Evolutionary conservation across 2,329 filamentous ascomycete species (phyloP).

Genomic region (Hypoxylon sp.): DNA sequence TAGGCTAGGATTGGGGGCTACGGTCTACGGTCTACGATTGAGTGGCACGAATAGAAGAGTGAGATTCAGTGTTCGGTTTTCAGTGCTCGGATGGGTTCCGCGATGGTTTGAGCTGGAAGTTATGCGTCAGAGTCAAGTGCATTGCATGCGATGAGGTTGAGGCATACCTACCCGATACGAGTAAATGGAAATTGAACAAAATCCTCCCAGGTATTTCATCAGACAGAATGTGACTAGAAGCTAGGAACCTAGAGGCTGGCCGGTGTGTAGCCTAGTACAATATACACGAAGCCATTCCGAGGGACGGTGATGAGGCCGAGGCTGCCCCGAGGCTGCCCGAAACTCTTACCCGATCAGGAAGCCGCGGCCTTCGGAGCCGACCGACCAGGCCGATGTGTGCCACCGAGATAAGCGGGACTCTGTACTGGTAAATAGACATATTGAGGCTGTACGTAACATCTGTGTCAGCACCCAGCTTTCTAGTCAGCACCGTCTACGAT

Average conservation of each 20-base stretch:
- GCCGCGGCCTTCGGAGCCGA: neutral
- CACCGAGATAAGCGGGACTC: conserved; percentile 7
- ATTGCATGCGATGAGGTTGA: neutral
- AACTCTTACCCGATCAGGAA: conserved; percentile 20
- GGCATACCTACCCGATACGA: neutral
- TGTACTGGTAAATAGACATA: neutral
- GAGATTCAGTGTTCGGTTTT: neutral
- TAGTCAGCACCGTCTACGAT: neutral
- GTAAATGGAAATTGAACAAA: neutral
- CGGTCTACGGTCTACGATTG: neutral
- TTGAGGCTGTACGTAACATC: neutral
- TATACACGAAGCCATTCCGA: neutral
- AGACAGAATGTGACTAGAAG: no score
- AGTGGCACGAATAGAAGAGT: neutral
- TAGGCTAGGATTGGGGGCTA: neutral
- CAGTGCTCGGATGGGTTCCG: neutral
- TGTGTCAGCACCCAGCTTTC: neutral
- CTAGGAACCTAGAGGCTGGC: no score
- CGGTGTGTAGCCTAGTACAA: neutral
- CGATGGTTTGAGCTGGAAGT: neutral
- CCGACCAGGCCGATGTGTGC: conserved; percentile 4
- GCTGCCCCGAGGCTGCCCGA: neutral
- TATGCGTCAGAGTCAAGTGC: neutral
- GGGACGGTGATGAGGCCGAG: neutral
- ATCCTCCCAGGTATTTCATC: no score